Evolutionary conservation across 2,329 filamentous ascomycete species (phyloP), one percentile per base, ranked within the genome.

Genomic region (Chaetomium sp.): DNA sequence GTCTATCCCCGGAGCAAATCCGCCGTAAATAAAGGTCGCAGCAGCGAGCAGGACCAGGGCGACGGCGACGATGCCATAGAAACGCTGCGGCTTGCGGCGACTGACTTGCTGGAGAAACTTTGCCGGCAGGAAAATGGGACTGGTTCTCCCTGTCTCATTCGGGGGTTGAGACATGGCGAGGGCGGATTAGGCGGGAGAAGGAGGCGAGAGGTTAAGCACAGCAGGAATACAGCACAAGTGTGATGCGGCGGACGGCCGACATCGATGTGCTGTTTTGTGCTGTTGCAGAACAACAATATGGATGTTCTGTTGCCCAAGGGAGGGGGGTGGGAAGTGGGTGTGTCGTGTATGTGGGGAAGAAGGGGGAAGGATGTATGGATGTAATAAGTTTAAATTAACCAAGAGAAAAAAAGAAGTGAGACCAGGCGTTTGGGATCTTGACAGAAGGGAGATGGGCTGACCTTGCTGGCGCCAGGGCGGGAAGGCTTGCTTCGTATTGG

Each of bases 21-120:
- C 54, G 12, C 54, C 54, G 32, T 56, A 56, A 33, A 53, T 19
- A 36, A 52, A 56, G 40, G 52, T 14, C 12, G 40, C 40, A 36
- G 10, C 54, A 8, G 46, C 35, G 50, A 46, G n/a, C 40, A 56
- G 36, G 9, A 53, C 27, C 5, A 56, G 11, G 27, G 27, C 40
- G 32, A 53, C 7, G 46, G 14, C 49, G 44, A 49, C 34, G 44
- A 49, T 12, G 45, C 49, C 54, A 14, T 56, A 53, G 41, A 56
- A 33, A 19, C 54, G 6, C 27, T 35, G 32, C 7, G 46, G 54
- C 19, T 27, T 27, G 35, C 50, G 54, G 35, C 49, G 35, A 27
- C 50, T 41, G n/a, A 50, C 27, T 27, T 53, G 41, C 12, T 51
- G 49, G 4, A 52, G 49, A 1, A 55, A 34, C 54, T 52, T 48